Evolutionary conservation across 192 early-diverging fungal genomes (phyloP).

Genomic region (Rhizophagus clarus): DNA sequence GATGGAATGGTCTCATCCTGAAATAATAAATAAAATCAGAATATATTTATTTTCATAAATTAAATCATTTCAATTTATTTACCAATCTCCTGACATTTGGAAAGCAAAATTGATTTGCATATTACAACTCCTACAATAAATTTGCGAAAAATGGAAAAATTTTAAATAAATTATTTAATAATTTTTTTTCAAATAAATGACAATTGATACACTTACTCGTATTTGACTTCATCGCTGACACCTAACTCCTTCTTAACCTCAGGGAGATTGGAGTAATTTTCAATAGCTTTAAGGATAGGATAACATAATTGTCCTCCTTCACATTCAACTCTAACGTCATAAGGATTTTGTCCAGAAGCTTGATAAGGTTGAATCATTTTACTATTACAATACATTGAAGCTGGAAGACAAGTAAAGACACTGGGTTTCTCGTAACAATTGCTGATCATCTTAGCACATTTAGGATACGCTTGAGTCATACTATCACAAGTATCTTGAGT

Average conservation of each 20-base stretch:
- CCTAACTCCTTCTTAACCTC: conserved; percentile 79
- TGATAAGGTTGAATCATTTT: conserved; percentile 79
- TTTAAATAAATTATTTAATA: not conserved
- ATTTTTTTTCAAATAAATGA: not conserved
- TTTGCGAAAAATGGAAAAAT: not conserved
- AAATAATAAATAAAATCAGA: conserved; percentile 39
- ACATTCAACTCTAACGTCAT: conserved; percentile 91
- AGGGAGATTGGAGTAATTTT: conserved; percentile 74
- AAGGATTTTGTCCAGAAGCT: conserved; percentile 84
- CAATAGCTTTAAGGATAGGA: conserved; percentile 77
- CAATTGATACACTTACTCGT: conserved; percentile 35
- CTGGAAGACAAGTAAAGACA: conserved; percentile 80
- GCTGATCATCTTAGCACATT: conserved; percentile 73
- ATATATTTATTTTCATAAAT: too few species aligned
- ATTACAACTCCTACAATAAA: conserved; percentile 64
- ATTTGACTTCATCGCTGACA: conserved; percentile 60
- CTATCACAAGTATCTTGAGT: conserved; percentile 67
- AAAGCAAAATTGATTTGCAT: conserved; percentile 81
- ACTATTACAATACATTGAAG: conserved; percentile 83
- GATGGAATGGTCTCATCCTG: conserved; percentile 70
- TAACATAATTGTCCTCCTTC: conserved; percentile 86
- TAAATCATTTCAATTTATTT: not conserved
- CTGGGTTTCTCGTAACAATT: conserved; percentile 85
- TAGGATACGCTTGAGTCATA: conserved; percentile 76
- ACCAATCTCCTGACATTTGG: conserved; percentile 80